Base-by-base conservation (phyloP, 306 rosid genomes). In the Lotus japonicus region DNA sequence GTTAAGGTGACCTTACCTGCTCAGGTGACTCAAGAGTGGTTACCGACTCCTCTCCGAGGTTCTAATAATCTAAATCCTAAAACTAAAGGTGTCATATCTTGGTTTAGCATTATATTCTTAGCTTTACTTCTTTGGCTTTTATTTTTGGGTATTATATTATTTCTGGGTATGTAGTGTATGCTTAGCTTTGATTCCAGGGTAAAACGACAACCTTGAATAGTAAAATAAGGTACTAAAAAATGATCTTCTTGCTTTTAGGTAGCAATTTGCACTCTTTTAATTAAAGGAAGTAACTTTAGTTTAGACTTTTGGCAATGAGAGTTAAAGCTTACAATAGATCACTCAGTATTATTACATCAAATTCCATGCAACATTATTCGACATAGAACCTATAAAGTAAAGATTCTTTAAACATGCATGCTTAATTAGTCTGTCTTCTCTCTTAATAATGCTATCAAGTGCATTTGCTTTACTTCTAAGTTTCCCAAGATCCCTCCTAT, bases 1-100 rank as follows among this genome's bases (percentile, higher is more conserved):
- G 58, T 77, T 9, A 79, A 64, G 57, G 78, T 15, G 81, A 45
- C 9, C 74, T 77, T 66, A 84, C 77, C 86, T 76, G 82, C 88
- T 80, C 58, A 60, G 56, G 61, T 82, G 53, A 55, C 68, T 66
- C 7, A 44, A 66, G 60, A 62, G 71, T 57, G 76, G 79, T 72
- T 50, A 82, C 60, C 89, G 18, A 58, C 76, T 72, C 73, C 81
- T 35, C 62, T 48, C 4, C 11, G 33, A 17, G 15, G 65, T 54
- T 7, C 76, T 16, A 8, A 18, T 49, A 14, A 36, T 73, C 53
- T 13, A n/a, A 8, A 13, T 72, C 54, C 53, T 58, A 39, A 26
- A 44, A 26, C 33, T 14, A 16, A 21, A 68, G 16, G 10, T 42
- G 13, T 43, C 10, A 51, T 74, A 48, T 65, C 35, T 58, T 38